Base-by-base conservation (phyloP, 805 yeast genomes). In the Barnettozyma californica region DNA sequence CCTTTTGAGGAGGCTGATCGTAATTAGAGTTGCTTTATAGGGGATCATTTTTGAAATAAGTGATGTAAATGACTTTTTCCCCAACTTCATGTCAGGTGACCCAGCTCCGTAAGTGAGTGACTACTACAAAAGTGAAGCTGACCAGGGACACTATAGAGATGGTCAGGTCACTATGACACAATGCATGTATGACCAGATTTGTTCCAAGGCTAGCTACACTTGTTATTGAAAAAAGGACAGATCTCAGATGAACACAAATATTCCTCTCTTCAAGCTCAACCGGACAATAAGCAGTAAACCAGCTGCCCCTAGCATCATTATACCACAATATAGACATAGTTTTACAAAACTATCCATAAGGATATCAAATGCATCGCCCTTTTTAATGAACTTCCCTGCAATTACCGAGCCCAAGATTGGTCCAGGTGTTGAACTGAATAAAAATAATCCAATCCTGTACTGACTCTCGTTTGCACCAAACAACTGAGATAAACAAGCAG, bases 341-440 rank as follows among this genome's bases (percentile, higher is more conserved):
- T 55, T 55, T 20, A 48, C 48, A 35, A 43, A 58, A 9, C 55
- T 39, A 20, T 50, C 11, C n/a, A 58, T 21, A 16, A 45, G 11
- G 16, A 55, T 41, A 21, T 38, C 48, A 10, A 41, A 13, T 1
- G 40, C 41, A 10, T 43, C n/a, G 1, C 51, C 43, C 4, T 49
- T 40, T 4, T 50, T 52, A 16, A 58, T 57, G 50, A 58, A 58
- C 5, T 57, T 52, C 2, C 62, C 62, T 23, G 59, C 56, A 20
- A 58, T 57, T 23, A 58, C 10, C 42, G 57, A 53, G 2, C 62
- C 62, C 5, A 58, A 21, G 9, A 58, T 49, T 1, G 62, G 61
- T 2, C 60, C 62, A 5, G 61, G 62, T 3, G 55, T 37, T 10
- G 58, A 47, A 3, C 50, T 50, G 35, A 55, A 33, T 4, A 55